A percentile compares a stretch with the other conserved stretches of the same genome.
phyloP scores from a whole-genome alignment of 495 filamentous ascomycete genomes.

The Neurospora tetraspora region DNA sequence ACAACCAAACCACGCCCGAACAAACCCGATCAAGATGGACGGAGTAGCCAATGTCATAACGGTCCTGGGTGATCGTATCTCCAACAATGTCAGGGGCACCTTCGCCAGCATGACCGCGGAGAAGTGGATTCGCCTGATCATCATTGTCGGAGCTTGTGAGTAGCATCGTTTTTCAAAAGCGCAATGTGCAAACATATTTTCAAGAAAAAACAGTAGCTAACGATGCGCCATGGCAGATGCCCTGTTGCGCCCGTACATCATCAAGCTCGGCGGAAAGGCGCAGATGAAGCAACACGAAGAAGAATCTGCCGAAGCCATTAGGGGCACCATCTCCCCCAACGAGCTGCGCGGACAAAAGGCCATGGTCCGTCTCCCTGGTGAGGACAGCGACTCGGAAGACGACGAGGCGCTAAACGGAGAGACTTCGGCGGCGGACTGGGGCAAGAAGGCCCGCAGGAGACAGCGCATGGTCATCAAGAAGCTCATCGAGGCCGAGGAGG shows the following conservation, averaged over 20 bases:
- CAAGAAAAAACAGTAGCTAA: not conserved
- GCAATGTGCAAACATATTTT: not conserved
- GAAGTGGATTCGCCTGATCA: slow-evolving; percentile 52
- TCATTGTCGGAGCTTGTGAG: slow-evolving; percentile 40
- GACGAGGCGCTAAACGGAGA: slow-evolving; percentile 21
- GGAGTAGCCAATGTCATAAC: slow-evolving; percentile 23
- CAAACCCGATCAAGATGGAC: slow-evolving; percentile 17
- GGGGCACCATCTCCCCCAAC: slow-evolving; percentile 38
- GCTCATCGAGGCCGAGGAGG: slow-evolving; percentile 42
- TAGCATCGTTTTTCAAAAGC: not conserved
- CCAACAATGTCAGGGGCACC: slow-evolving; percentile 44
- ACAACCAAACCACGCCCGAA: not conserved
- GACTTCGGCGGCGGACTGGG: slow-evolving; percentile 40
- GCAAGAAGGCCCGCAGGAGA: slow-evolving; percentile 51
- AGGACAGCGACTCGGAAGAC: slow-evolving; percentile 44
- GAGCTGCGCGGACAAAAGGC: slow-evolving; percentile 35
- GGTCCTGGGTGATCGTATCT: slow-evolving; percentile 33
- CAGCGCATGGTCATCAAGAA: slow-evolving; percentile 52
- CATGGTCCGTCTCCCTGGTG: slow-evolving; percentile 38
- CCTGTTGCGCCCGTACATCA: slow-evolving; percentile 56
- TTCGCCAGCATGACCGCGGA: slow-evolving; percentile 43
- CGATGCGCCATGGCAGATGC: slow-evolving; percentile 34
- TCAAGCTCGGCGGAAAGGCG: slow-evolving; percentile 33
- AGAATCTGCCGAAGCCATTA: slow-evolving; percentile 21
- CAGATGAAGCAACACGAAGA: slow-evolving; percentile 40